These are phyloP conservation scores for Eimeria mitis DNA, from an alignment of 169 alveolate species.

Conservation along the genomic window DNA sequence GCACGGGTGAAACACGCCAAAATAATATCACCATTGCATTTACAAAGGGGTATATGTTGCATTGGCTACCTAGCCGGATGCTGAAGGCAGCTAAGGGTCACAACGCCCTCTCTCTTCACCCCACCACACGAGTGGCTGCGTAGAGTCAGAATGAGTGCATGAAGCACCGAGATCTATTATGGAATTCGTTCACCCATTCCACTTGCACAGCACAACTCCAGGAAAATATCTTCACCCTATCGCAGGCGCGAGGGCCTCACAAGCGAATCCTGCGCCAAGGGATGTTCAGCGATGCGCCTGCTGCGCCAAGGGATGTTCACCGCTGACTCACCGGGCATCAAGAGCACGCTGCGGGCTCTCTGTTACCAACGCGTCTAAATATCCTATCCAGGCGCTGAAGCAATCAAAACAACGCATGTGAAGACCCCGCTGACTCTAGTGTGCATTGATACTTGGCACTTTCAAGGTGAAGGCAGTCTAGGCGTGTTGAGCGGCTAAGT, in stretches of 20 bases:
- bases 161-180: not conserved
- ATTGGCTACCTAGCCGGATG: not conserved
- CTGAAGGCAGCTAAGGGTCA: not conserved
- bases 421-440: not conserved
- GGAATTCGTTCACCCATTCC: not conserved
- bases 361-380: constrained; percentile 36
- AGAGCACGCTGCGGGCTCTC: constrained; percentile 67
- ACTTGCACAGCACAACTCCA: not conserved
- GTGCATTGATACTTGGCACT: not conserved
- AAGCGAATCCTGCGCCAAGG: not conserved
- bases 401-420: not conserved
- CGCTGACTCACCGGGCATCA: constrained; percentile 35
- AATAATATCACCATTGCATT: not conserved
- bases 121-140: not conserved
- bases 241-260: not conserved
- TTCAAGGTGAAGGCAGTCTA: not conserved
- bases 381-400: constrained; percentile 50
- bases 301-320: not conserved
- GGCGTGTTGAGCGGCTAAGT: not conserved
- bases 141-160: not conserved
- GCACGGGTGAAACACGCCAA: not conserved
- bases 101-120: not conserved
- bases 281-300: not conserved
- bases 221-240: not conserved
- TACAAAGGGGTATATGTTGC: not conserved